A percentile compares a stretch with the other conserved stretches of the same genome.
These are phyloP conservation scores for Blepharisma japonicum DNA, from an alignment of 73 alveolate species.

Conservation along the genomic window DNA sequence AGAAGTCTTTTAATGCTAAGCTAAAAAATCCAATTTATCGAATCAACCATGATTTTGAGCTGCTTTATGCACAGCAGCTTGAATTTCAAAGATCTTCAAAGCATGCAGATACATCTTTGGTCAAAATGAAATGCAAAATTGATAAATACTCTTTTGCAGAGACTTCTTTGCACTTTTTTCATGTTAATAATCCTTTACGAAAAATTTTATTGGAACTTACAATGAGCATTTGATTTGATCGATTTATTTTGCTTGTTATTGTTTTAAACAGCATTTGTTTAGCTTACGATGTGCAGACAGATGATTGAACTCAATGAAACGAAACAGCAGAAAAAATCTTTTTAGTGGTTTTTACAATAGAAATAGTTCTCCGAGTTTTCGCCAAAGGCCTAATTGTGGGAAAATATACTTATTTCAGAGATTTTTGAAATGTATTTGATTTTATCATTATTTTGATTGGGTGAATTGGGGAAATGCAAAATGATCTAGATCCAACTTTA, in stretches of 20 bases:
- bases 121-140: not conserved
- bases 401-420: constrained; percentile 62
- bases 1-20: not conserved
- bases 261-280: not conserved
- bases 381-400: constrained; percentile 53
- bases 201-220: not conserved
- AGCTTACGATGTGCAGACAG: not conserved
- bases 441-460: constrained; percentile 71
- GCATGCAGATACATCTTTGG: not conserved
- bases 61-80: not conserved
- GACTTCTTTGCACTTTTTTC: not conserved
- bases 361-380: constrained; percentile 37
- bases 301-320: not conserved
- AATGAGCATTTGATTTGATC: not conserved
- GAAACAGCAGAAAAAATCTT: constrained; percentile 24
- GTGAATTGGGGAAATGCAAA: constrained; percentile 37
- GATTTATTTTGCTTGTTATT: not conserved
- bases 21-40: not conserved
- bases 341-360: constrained; percentile 39
- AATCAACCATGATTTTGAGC: not conserved
- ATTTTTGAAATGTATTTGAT: constrained; percentile 74
- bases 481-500: constrained; percentile 34
- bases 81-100: not conserved
- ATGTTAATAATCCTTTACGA: not conserved
- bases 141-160: not conserved